Percentiles rank a stretch among this genome's conserved stretches.
Conservation (phyloP, 768 basidiomycete species). For the Paxillus rubicundulus region DNA sequence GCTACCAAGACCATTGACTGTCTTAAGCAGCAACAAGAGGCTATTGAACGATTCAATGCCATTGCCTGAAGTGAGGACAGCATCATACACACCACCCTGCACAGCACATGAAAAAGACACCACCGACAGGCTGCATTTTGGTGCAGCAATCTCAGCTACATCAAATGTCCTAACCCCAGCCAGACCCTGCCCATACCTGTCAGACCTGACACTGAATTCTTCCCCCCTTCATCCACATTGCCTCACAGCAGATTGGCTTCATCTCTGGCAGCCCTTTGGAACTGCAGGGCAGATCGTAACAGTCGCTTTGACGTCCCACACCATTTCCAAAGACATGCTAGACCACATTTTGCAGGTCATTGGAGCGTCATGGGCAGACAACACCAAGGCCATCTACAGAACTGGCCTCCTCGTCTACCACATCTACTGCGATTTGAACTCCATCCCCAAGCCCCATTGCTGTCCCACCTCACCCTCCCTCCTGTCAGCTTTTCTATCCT, state of each 20-base stretch:
- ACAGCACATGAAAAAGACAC: neutral
- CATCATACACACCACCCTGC: neutral
- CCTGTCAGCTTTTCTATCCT: conserved; percentile 30
- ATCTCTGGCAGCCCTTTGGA: neutral
- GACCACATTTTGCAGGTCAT: conserved; percentile 24
- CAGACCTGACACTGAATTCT: neutral
- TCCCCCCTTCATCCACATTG: neutral
- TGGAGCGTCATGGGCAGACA: conserved; percentile 23
- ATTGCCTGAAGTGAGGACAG: neutral
- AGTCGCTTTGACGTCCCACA: too few relatives aligned
- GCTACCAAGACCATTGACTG: too few relatives aligned
- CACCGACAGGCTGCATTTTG: too few relatives aligned
- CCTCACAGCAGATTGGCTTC: too few relatives aligned
- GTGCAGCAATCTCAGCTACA: neutral
- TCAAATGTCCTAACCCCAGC: neutral
- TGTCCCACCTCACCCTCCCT: conserved; percentile 29
- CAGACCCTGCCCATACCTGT: neutral
- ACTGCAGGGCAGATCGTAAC: neutral
- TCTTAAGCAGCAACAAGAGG: too few relatives aligned
- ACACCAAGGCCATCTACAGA: conserved; percentile 33
- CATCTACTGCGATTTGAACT: conserved; percentile 33
- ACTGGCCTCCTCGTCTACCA: conserved; percentile 39
- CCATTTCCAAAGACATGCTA: conserved; percentile 1
- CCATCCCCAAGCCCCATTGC: conserved; percentile 31
- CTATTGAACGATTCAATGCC: neutral